Percentiles rank a stretch among this genome's conserved stretches.
phyloP scores from a whole-genome alignment of 1,284 basidiomycete genomes.

The Rhodotorula glutinis region DNA sequence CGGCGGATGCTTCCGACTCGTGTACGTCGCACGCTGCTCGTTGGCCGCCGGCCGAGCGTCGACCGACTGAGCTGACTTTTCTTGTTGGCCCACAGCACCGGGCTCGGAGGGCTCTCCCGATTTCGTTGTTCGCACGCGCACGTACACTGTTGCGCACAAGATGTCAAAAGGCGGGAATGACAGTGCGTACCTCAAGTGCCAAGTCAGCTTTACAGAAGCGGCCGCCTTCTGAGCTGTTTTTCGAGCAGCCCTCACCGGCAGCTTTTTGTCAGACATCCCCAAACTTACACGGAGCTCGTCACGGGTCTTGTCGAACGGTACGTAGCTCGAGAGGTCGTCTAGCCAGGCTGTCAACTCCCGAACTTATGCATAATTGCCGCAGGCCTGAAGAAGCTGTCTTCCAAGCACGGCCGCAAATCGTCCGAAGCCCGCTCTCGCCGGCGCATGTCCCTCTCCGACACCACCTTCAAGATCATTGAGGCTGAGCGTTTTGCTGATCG shows the following conservation, averaged over 20 bases:
- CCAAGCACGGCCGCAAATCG: slow-evolving; percentile 10
- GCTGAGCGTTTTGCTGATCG: not conserved
- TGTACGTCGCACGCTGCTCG: no score
- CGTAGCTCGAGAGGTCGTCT: no score
- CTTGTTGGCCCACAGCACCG: no score
- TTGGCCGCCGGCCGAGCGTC: no score
- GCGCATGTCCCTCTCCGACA: slow-evolving; percentile 3
- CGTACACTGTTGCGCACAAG: not conserved
- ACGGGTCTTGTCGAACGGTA: not conserved
- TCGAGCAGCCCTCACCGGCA: no score
- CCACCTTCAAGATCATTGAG: slow-evolving; percentile 16
- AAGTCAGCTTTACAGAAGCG: no score
- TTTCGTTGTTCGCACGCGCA: not conserved
- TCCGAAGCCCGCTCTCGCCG: slow-evolving; percentile 7
- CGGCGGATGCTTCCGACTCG: no score
- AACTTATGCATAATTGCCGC: not conserved
- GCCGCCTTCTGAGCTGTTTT: no score
- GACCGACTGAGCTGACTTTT: not conserved
- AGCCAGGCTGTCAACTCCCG: no score
- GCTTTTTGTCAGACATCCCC: no score
- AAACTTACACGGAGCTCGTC: not conserved
- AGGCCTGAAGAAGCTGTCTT: slow-evolving; percentile 26
- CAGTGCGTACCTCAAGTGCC: not conserved
- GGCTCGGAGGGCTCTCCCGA: not conserved
- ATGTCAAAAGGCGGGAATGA: not conserved